Percentiles rank a stretch among this genome's conserved stretches.
These are phyloP conservation scores for Coemansia brasiliensis DNA, from an alignment of 192 early-diverging fungal species.

Conservation along the genomic window DNA sequence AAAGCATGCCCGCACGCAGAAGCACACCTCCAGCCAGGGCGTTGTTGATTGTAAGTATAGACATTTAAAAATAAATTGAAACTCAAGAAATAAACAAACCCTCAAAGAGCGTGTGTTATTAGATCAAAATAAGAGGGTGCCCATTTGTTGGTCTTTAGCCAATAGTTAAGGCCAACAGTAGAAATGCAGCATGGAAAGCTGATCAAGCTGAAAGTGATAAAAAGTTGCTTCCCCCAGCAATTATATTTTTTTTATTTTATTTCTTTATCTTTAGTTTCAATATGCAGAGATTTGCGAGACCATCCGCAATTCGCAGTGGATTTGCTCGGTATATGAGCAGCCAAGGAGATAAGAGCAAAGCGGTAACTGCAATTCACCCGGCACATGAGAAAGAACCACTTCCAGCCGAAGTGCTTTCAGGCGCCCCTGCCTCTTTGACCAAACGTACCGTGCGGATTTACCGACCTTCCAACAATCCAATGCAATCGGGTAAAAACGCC, in stretches of 20 bases:
- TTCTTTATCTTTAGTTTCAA: background rate
- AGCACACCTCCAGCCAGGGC: constrained; percentile 45
- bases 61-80: constrained; percentile 2
- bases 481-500: constrained; percentile 78
- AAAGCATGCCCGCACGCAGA: constrained; percentile 66
- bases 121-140: no score
- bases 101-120: no score
- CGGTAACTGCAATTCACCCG: constrained; percentile 32
- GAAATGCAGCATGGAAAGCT: no score
- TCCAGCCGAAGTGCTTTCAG: constrained; percentile 46
- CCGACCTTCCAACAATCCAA: constrained; percentile 77
- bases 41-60: constrained; percentile 32
- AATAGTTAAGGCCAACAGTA: no score
- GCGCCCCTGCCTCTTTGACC: constrained; percentile 57
- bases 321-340: constrained; percentile 8
- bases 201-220: background rate
- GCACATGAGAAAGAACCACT: constrained; percentile 49
- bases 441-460: constrained; percentile 84
- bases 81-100: no score
- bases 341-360: background rate
- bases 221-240: background rate
- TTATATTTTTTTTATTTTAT: background rate
- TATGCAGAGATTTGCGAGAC: constrained; percentile 7
- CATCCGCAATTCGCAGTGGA: background rate
- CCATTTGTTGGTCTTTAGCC: no score